Percentiles rank a stretch among this genome's conserved stretches.
phyloP scores from a whole-genome alignment of 192 early-diverging fungal genomes.

The Coemansia sp. region DNA sequence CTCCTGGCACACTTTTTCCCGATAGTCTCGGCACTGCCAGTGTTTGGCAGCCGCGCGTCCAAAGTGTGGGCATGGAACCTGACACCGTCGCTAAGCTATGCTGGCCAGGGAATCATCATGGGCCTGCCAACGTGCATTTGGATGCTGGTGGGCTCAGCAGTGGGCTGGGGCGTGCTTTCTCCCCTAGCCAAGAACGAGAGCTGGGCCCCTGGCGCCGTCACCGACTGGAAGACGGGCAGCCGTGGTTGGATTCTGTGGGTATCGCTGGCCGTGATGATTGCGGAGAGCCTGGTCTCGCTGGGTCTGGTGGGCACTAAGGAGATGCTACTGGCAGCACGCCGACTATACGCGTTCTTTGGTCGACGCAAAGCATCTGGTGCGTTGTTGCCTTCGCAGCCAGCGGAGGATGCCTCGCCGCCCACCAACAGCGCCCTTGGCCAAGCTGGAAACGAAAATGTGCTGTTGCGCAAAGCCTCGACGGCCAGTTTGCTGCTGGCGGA shows the following conservation, averaged over 20 bases:
- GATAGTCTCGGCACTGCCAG: slow-evolving; percentile 51
- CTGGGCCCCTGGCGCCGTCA: slow-evolving; percentile 68
- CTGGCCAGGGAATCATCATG: slow-evolving; percentile 80
- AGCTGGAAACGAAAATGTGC: neutral
- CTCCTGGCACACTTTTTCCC: slow-evolving; percentile 62
- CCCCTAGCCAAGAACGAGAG: slow-evolving; percentile 63
- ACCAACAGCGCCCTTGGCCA: neutral
- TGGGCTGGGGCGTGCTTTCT: slow-evolving; percentile 73
- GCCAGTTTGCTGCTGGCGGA: neutral
- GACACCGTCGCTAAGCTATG: slow-evolving; percentile 68
- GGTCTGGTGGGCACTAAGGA: slow-evolving; percentile 52
- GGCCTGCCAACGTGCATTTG: slow-evolving; percentile 68
- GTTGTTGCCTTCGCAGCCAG: neutral
- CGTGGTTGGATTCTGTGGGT: slow-evolving; percentile 80
- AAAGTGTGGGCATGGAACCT: slow-evolving; percentile 66
- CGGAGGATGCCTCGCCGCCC: neutral
- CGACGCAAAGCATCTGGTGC: neutral
- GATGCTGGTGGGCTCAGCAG: slow-evolving; percentile 65
- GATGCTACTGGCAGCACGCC: slow-evolving; percentile 6
- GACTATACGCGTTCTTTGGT: neutral
- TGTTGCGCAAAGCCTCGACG: neutral
- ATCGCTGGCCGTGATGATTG: slow-evolving; percentile 74
- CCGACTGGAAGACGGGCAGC: slow-evolving; percentile 64
- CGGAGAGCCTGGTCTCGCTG: slow-evolving; percentile 64
- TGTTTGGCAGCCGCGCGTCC: slow-evolving; percentile 54